phyloP scores from a whole-genome alignment of 1,284 basidiomycete genomes.

The Ustanciosporium gigantosporum region DNA sequence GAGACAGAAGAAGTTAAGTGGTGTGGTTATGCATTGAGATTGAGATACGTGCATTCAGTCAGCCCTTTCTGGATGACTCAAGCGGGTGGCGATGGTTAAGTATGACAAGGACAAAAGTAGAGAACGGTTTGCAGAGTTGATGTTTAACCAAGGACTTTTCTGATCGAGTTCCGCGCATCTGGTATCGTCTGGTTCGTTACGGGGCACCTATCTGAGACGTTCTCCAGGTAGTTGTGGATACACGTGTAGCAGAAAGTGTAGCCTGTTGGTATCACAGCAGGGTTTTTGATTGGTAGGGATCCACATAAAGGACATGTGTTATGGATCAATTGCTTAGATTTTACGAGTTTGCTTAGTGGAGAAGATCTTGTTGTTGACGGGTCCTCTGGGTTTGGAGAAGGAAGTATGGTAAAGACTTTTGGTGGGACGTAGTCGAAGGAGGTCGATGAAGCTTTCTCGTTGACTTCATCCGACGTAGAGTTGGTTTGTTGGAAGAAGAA shows the following conservation, averaged over 20 bases:
- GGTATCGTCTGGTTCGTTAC: constrained; percentile 77
- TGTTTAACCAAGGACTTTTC: constrained; percentile 76
- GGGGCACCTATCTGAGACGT: constrained; percentile 78
- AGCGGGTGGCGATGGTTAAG: no score
- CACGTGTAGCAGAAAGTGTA: constrained; percentile 97
- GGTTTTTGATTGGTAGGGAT: constrained; percentile 73
- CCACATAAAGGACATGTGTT: constrained; percentile 88
- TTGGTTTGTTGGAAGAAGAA: constrained; percentile 9
- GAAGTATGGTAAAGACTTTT: no score
- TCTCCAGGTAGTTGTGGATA: constrained; percentile 80
- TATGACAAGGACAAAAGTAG: no score
- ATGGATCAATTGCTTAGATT: constrained; percentile 56
- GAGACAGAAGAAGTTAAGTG: no score
- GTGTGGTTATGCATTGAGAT: no score
- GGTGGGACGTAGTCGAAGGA: no score
- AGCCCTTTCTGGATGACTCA: no score
- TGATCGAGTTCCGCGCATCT: constrained; percentile 72
- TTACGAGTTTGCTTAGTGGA: neutral
- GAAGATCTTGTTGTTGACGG: no score
- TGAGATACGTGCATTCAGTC: no score
- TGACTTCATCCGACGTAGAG: constrained; percentile 8
- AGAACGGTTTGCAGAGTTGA: no score
- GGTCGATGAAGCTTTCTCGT: constrained; percentile 9
- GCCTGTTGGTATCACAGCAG: constrained; percentile 85
- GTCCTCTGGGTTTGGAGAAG: no score